Evolutionary conservation across 2,329 filamentous ascomycete species (phyloP).

Genomic region (Metarhizium brunneum): DNA sequence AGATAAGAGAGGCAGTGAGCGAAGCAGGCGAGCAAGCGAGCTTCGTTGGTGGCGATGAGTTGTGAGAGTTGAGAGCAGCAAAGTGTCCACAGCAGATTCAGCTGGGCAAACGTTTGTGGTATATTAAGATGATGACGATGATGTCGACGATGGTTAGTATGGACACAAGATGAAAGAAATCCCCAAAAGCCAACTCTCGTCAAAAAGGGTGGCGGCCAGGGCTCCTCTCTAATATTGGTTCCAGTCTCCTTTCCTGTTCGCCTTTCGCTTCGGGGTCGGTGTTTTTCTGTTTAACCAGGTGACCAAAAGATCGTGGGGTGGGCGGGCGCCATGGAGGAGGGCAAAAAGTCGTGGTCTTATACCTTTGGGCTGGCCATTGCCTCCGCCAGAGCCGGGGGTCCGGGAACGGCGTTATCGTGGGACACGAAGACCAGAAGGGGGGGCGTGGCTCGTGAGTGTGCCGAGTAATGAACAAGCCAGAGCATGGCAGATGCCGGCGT

Average conservation of each 20-base stretch:
- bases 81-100: slow-evolving; percentile 2
- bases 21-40: not conserved
- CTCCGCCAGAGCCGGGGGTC: slow-evolving; percentile 1
- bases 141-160: slow-evolving; percentile 1
- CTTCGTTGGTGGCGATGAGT: not conserved
- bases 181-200: not conserved
- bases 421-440: not conserved
- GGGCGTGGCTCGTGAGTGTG: too few relatives aligned
- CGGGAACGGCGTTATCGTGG: slow-evolving; percentile 6
- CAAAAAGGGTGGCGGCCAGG: not conserved
- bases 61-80: not conserved
- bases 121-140: slow-evolving; percentile 2
- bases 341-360: slow-evolving; percentile 1
- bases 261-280: not conserved
- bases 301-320: not conserved
- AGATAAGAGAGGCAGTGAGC: not conserved
- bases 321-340: not conserved
- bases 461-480: too few relatives aligned
- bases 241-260: not conserved
- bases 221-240: slow-evolving; percentile 1
- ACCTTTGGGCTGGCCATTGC: not conserved
- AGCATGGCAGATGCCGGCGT: too few relatives aligned
- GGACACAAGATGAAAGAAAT: slow-evolving; percentile 2
- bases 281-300: slow-evolving; percentile 1
- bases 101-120: slow-evolving; percentile 5